A percentile compares a stretch with the other conserved stretches of the same genome.
These are phyloP conservation scores for Pharus latifolius DNA, from an alignment of 176 grass and related monocot genomes.

Conservation along the genomic window DNA sequence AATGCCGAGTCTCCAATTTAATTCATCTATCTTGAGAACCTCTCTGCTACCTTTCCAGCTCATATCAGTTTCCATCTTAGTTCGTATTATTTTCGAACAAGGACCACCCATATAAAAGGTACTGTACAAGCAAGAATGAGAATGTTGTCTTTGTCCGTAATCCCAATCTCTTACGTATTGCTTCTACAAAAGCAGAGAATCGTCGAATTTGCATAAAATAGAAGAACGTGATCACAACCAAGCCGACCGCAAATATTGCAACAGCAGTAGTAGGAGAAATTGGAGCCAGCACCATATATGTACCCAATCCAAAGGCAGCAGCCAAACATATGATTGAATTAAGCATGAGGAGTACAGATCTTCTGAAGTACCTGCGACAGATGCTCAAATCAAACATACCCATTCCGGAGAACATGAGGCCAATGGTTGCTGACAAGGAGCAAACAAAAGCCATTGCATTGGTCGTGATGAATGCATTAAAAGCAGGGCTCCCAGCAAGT, in stretches of 20 bases:
- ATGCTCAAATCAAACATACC: not conserved
- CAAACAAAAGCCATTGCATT: slow-evolving; percentile 11
- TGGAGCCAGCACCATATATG: not conserved
- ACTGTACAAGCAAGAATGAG: too few relatives aligned
- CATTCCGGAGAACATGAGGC: slow-evolving; percentile 12
- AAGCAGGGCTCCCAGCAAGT: not conserved
- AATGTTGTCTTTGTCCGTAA: too few relatives aligned
- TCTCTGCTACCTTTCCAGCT: too few relatives aligned
- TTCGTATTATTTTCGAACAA: too few relatives aligned
- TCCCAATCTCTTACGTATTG: too few relatives aligned
- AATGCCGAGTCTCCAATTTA: too few relatives aligned
- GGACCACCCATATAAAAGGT: too few relatives aligned
- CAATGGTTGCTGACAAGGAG: slow-evolving; percentile 5
- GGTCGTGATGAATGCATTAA: slow-evolving; percentile 14
- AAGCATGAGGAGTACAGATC: not conserved
- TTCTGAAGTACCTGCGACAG: not conserved
- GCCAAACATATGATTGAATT: not conserved
- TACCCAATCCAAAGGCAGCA: not conserved
- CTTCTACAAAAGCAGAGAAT: too few relatives aligned
- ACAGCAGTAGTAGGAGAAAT: not conserved
- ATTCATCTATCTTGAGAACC: too few relatives aligned
- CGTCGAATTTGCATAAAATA: too few relatives aligned
- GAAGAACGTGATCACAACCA: too few relatives aligned
- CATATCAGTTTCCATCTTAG: too few relatives aligned
- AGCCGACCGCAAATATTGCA: not conserved